Conservation (phyloP, 2,329 filamentous ascomycete genomes). For the Colletotrichum tropicale region DNA sequence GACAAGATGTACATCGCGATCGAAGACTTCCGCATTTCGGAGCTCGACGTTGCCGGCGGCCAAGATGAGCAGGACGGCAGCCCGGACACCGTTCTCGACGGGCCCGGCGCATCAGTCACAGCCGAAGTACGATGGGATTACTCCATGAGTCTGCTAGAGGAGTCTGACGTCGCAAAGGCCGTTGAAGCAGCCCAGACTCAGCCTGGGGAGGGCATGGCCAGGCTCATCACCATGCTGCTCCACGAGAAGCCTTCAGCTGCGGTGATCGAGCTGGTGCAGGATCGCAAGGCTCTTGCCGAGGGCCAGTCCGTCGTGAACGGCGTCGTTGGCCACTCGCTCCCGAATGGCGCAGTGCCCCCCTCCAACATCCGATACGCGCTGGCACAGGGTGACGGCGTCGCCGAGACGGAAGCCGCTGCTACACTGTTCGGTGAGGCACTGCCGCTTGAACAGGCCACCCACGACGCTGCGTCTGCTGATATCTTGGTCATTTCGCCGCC, state of each 20-base stretch:
- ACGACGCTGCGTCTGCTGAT: neutral
- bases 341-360: neutral
- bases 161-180: neutral
- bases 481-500: neutral
- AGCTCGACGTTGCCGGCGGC: neutral
- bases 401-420: neutral
- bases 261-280: neutral
- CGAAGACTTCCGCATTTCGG: neutral
- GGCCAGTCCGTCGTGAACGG: neutral
- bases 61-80: neutral
- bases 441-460: neutral
- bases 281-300: neutral
- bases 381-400: neutral
- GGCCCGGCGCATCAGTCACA: neutral
- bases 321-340: neutral
- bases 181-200: neutral
- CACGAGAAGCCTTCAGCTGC: neutral
- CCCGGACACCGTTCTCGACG: neutral
- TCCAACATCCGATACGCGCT: neutral
- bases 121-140: neutral
- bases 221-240: neutral
- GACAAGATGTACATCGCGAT: neutral
- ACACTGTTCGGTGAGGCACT: neutral
- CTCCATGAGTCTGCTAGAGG: neutral
- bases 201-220: neutral